Percentiles rank a stretch among this genome's conserved stretches.
These are phyloP conservation scores for Penicillium sp. DNA, from an alignment of 2,329 filamentous ascomycete species.

Conservation along the genomic window DNA sequence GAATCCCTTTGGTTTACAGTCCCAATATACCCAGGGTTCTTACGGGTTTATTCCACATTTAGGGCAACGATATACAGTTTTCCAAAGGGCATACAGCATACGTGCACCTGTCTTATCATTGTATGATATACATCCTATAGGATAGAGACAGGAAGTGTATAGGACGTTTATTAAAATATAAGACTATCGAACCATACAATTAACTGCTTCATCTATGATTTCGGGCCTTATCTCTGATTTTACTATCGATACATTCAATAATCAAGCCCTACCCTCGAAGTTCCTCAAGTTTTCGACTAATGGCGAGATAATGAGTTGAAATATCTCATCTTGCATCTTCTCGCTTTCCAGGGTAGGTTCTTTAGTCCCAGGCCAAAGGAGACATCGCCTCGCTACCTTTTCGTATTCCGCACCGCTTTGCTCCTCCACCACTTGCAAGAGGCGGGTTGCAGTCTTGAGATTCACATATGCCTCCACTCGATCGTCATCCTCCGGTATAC, in stretches of 20 bases:
- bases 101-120: not conserved
- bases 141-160: not conserved
- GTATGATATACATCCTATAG: not conserved
- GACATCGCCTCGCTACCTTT: not conserved
- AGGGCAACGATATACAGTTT: not conserved
- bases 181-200: not conserved
- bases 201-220: not conserved
- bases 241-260: not conserved
- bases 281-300: not conserved
- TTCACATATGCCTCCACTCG: not conserved
- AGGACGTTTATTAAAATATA: not conserved
- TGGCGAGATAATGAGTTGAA: not conserved
- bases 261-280: not conserved
- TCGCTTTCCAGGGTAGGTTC: not conserved
- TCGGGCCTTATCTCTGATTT: not conserved
- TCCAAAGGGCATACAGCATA: not conserved
- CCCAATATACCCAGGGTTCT: not conserved
- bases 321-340: not conserved
- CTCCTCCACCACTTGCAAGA: not conserved
- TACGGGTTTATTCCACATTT: not conserved
- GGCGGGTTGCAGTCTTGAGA: not conserved
- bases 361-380: not conserved
- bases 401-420: not conserved
- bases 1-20: not conserved
- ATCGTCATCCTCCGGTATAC: not conserved